Base-by-base conservation (phyloP, 352 stramenopile genomes). In the Pythium rishiriense region DNA sequence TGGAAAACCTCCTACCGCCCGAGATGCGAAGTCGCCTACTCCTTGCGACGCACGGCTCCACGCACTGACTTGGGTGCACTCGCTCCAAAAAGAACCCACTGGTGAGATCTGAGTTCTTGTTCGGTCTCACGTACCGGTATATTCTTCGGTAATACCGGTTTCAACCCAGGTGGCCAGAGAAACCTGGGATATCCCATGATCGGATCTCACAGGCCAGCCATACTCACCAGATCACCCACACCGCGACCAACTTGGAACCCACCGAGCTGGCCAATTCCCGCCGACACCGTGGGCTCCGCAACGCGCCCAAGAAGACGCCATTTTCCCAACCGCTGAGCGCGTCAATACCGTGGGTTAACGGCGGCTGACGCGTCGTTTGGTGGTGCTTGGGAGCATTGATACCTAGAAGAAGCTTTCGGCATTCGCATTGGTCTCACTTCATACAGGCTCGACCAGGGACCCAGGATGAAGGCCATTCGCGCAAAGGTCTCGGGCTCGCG, bases 401-500 rank as follows among this genome's bases (percentile, higher is more conserved):
- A 21, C 37, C 35, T 17, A 46, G 3, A 24, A 59, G 21, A 64
- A 51, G 58, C 39, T 10, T 28, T 37, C 35, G 15, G 45, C 53
- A 19, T 17, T 25, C 14, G 35, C 21, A 46, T 28, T 42, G n/a
- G 3, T 39, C 33, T 39, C 10, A 17, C 4, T 39, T 39, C 33
- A 39, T n/a, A n/a, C 26, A 1, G 15, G 15, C 37, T 5, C 24
- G 3, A 19, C 17, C 21, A 51, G 37, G 2, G 12, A 5, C 9
- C 28, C 25, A 58, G 2, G 10, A 94, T 94, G 86, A 93, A 94
- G 68, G 81, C 83, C 43, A 74, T 94, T 50, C 83, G 86, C 49
- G 82, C 84, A 22, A 75, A 69, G 50, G 83, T 94, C 14, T 94
- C 86, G 1, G 86, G 86, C 71, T 90, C 86, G 54, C 86, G 86